phyloP scores from a whole-genome alignment of 108 stramenopile species.

The Cyclotella distinguenda region DNA sequence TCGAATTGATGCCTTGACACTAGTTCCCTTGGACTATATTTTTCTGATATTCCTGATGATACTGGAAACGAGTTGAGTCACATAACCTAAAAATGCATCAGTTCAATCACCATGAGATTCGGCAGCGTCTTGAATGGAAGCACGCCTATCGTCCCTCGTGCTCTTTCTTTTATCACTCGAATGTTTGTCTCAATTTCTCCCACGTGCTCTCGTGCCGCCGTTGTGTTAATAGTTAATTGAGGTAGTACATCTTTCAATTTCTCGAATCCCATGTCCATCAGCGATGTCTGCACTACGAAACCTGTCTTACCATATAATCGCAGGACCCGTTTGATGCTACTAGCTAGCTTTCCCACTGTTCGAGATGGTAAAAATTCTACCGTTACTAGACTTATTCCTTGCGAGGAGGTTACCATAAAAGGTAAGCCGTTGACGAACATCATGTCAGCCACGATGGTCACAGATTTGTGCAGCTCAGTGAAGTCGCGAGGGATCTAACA shows the following conservation, averaged over 20 bases:
- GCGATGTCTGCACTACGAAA: conserved; percentile 2
- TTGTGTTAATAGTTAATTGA: conserved; percentile 15
- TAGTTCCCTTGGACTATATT: conserved; percentile 25
- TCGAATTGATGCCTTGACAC: background rate
- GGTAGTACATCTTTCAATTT: background rate
- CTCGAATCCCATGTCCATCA: conserved; percentile 20
- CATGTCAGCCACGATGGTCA: conserved; percentile 8
- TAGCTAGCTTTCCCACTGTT: background rate
- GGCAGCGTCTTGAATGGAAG: conserved; percentile 34
- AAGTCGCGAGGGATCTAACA: conserved; percentile 22
- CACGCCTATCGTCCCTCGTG: conserved; percentile 1
- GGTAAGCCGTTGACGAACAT: conserved; percentile 25
- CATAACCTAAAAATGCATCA: conserved; percentile 11
- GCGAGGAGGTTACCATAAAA: conserved; percentile 5
- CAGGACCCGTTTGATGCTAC: background rate
- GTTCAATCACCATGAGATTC: conserved; percentile 10
- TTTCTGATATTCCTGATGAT: conserved; percentile 15
- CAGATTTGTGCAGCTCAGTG: background rate
- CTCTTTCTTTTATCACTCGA: conserved; percentile 36
- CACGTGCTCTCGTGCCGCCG: conserved; percentile 29
- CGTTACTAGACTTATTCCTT: conserved; percentile 15
- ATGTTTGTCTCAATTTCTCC: conserved; percentile 31
- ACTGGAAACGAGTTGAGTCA: conserved; percentile 36
- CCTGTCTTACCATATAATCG: conserved; percentile 7
- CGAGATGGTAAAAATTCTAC: conserved; percentile 10